Evolutionary conservation across 1,284 basidiomycete genomes (phyloP).

Genomic region (Sporisorium exsertum): DNA sequence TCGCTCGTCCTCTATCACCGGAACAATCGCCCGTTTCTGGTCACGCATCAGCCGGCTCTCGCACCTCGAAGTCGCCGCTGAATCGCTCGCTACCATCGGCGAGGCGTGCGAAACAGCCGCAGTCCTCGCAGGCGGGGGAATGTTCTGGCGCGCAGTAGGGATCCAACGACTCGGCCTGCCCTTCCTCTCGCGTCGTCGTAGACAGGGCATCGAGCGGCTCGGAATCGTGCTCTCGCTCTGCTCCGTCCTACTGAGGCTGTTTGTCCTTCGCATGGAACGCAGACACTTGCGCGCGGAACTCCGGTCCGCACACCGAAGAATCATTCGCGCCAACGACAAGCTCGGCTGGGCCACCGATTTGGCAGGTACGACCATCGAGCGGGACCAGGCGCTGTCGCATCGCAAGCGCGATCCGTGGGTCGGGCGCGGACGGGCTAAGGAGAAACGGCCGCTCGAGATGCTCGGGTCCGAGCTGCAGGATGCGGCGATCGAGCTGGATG

Average conservation of each 20-base stretch:
- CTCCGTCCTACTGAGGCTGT: slow-evolving; percentile 33
- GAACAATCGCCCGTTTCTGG: slow-evolving; percentile 10
- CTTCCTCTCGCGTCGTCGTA: slow-evolving; percentile 39
- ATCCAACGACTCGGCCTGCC: slow-evolving; percentile 31
- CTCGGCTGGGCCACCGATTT: slow-evolving; percentile 42
- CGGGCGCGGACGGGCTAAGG: neutral
- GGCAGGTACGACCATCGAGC: slow-evolving; percentile 21
- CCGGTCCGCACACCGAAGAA: slow-evolving; percentile 35
- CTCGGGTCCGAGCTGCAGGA: slow-evolving; percentile 28
- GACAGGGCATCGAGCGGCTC: slow-evolving; percentile 54
- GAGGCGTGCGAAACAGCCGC: slow-evolving; percentile 58
- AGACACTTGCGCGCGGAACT: slow-evolving; percentile 22
- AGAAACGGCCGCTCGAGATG: slow-evolving; percentile 1
- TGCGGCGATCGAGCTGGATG: slow-evolving; percentile 30
- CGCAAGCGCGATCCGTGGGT: slow-evolving; percentile 30
- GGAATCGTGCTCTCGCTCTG: slow-evolving; percentile 54
- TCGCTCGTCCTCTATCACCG: neutral
- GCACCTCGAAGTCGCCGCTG: slow-evolving; percentile 15
- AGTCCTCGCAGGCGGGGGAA: slow-evolving; percentile 48
- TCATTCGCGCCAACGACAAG: slow-evolving; percentile 45
- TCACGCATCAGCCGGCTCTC: slow-evolving; percentile 6
- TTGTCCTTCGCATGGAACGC: slow-evolving; percentile 28
- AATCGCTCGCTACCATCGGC: slow-evolving; percentile 32
- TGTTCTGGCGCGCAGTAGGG: slow-evolving; percentile 59
- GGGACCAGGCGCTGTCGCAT: slow-evolving; percentile 24